Evolutionary conservation across 2,329 filamentous ascomycete genomes (phyloP).

Genomic region (Fusarium tricinctum): DNA sequence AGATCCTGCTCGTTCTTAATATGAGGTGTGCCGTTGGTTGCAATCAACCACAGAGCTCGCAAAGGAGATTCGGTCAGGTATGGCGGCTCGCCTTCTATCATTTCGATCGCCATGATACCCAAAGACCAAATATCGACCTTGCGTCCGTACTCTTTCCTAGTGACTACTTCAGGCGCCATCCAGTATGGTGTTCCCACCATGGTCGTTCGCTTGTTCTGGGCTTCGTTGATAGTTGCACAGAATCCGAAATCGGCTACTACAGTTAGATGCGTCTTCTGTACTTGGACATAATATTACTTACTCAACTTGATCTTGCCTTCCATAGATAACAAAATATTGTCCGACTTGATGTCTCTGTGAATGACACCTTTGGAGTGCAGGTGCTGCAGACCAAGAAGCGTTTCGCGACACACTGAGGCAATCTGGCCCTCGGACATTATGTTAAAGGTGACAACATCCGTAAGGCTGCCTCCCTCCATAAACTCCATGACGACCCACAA

Average conservation of each 20-base stretch:
- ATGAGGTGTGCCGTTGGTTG: slow-evolving; percentile 92
- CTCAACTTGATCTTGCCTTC: slow-evolving; percentile 98
- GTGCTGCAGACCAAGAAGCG: slow-evolving; percentile 90
- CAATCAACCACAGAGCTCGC: slow-evolving; percentile 93
- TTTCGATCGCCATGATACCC: slow-evolving; percentile 99
- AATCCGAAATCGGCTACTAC: slow-evolving; percentile 92
- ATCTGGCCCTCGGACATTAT: slow-evolving; percentile 99
- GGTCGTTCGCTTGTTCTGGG: slow-evolving; percentile 95
- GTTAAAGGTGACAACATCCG: slow-evolving; percentile 98
- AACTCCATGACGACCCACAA: slow-evolving; percentile 99
- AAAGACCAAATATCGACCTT: slow-evolving; percentile 99
- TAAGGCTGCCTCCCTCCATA: slow-evolving; percentile 98
- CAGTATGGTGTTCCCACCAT: slow-evolving; percentile 99
- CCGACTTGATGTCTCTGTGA: slow-evolving; percentile 98
- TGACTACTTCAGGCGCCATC: slow-evolving; percentile 99
- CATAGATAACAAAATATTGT: slow-evolving; percentile 94
- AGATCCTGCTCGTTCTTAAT: slow-evolving; percentile 94
- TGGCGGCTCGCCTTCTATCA: slow-evolving; percentile 98
- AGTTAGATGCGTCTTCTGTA: slow-evolving; percentile 55
- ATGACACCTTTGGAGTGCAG: slow-evolving; percentile 98
- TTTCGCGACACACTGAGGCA: slow-evolving; percentile 94
- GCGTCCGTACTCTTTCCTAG: slow-evolving; percentile 95
- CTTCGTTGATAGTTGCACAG: slow-evolving; percentile 97
- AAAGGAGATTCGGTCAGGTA: slow-evolving; percentile 96
- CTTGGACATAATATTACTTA: slow-evolving; percentile 62